These are phyloP conservation scores for Theobroma grandiflorum DNA, from an alignment of 441 rosid species.

Conservation along the genomic window DNA sequence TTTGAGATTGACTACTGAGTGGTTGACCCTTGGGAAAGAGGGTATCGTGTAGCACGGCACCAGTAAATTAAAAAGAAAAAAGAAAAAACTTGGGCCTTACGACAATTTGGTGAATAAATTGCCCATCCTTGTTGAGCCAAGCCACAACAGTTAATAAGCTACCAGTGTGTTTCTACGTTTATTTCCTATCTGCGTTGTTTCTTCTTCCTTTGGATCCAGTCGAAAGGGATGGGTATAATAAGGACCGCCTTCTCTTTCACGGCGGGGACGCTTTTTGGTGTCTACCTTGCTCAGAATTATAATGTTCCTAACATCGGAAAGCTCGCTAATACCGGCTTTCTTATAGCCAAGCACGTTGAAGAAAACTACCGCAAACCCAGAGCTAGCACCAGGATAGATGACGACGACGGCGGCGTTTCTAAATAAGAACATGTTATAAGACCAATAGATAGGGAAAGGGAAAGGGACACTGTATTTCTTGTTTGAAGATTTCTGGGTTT, in stretches of 20 bases:
- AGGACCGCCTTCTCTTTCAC: conserved; percentile 42
- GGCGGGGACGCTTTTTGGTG: conserved; percentile 42
- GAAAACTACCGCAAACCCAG: conserved; percentile 46
- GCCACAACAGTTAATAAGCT: too few relatives aligned
- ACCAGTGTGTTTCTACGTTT: background rate
- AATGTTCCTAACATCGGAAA: conserved; percentile 46
- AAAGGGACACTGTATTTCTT: background rate
- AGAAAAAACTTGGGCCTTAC: too few relatives aligned
- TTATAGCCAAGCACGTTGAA: conserved; percentile 47
- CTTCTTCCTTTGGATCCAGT: background rate
- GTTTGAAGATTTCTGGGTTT: background rate
- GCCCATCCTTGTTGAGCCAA: too few relatives aligned
- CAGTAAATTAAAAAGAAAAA: too few relatives aligned
- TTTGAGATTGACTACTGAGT: too few relatives aligned
- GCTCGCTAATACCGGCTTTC: conserved; percentile 30
- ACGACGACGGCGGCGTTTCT: background rate
- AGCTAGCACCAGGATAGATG: background rate
- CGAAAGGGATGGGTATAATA: conserved; percentile 38
- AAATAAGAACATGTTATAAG: background rate
- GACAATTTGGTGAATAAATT: too few relatives aligned
- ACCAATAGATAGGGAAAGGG: background rate
- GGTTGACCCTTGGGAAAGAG: too few relatives aligned
- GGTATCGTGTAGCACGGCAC: too few relatives aligned
- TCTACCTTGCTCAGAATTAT: conserved; percentile 60
- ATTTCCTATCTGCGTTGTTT: conserved; percentile 40